phyloP scores from a whole-genome alignment of 2,329 filamentous ascomycete genomes.

The Blastomyces percursus region DNA sequence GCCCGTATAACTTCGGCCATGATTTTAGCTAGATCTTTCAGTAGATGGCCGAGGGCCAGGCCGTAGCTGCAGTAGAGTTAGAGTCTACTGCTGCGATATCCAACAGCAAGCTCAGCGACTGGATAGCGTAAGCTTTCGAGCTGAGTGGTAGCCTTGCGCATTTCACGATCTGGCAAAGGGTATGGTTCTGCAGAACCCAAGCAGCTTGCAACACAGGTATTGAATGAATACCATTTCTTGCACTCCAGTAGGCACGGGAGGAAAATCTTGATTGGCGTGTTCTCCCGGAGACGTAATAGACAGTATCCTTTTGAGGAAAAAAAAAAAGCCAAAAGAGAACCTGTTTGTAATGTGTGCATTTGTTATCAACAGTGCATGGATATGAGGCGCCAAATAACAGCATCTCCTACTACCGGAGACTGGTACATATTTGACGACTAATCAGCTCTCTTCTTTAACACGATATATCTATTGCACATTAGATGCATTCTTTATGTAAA shows the following conservation, averaged over 20 bases:
- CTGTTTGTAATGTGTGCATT: not conserved
- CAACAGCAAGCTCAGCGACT: conserved; percentile 8
- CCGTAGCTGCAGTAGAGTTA: not conserved
- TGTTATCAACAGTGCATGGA: not conserved
- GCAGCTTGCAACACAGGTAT: not conserved
- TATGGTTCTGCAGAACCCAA: not conserved
- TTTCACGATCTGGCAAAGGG: not conserved
- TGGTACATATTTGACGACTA: not conserved
- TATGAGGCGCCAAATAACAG: conserved; percentile 1
- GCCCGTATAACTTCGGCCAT: conserved; percentile 1
- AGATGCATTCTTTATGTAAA: not conserved
- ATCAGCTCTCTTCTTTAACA: not conserved
- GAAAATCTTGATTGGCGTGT: not conserved
- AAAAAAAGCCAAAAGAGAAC: not conserved
- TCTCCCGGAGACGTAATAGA: conserved; percentile 7
- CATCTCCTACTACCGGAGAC: not conserved
- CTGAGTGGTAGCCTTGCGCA: not conserved
- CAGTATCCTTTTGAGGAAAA: not conserved
- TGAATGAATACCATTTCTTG: conserved; percentile 4
- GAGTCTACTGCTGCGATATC: not conserved
- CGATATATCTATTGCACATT: not conserved
- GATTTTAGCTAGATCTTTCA: conserved; percentile 2
- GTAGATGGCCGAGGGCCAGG: not conserved
- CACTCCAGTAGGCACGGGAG: conserved; percentile 5
- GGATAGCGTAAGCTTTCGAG: not conserved